These are phyloP conservation scores for Plasmodium knowlesi DNA, from an alignment of 169 alveolate genomes.

Conservation along the genomic window DNA sequence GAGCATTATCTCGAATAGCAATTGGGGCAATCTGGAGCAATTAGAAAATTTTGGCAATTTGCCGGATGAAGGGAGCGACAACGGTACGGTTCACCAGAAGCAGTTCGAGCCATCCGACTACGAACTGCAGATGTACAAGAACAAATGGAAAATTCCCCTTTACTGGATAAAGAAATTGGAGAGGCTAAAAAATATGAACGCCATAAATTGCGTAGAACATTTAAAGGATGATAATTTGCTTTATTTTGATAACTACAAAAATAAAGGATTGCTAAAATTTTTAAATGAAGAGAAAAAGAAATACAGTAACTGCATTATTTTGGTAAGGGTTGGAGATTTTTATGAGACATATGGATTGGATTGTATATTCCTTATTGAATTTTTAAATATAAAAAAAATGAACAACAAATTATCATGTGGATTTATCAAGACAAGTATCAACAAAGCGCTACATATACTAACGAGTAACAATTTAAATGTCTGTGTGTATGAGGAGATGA, in stretches of 20 bases:
- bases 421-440: conserved; percentile 68
- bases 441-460: conserved; percentile 55
- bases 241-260: conserved; percentile 64
- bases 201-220: conserved; percentile 69
- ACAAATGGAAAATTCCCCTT: conserved; percentile 20
- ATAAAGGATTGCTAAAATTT: conserved; percentile 75
- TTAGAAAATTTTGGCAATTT: background rate
- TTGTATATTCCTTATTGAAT: conserved; percentile 80
- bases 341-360: conserved; percentile 84
- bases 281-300: conserved; percentile 76
- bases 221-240: conserved; percentile 63
- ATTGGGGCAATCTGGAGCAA: conserved; percentile 14
- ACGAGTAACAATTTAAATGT: conserved; percentile 71
- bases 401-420: conserved; percentile 75
- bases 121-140: conserved; percentile 36
- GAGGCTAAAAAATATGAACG: conserved; percentile 66
- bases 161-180: conserved; percentile 73
- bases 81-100: background rate
- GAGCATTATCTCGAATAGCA: conserved; percentile 21
- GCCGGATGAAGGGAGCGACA: background rate
- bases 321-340: conserved; percentile 75
- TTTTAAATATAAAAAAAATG: conserved; percentile 73
- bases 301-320: conserved; percentile 76
- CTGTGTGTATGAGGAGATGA: conserved; percentile 74
- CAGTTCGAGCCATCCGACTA: conserved; percentile 15